Evolutionary conservation across 768 basidiomycete genomes (phyloP).

Genomic region (Grammothele lineata): DNA sequence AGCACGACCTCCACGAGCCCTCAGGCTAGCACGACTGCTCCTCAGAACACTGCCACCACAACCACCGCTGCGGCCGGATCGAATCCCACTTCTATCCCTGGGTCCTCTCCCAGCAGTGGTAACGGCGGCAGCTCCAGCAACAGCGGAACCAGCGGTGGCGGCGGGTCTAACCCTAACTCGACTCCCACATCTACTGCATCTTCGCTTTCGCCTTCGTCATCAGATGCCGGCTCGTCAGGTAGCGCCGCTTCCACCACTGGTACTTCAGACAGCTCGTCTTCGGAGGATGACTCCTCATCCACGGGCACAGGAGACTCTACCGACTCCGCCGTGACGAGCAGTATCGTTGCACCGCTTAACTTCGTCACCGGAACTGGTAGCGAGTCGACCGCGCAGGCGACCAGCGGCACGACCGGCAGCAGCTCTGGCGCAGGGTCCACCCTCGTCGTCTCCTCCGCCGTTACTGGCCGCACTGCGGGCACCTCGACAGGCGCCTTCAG

Average conservation of each 20-base stretch:
- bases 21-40: not conserved
- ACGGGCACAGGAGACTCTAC: not conserved
- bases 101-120: conserved; percentile 1
- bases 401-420: not conserved
- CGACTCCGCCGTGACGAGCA: not conserved
- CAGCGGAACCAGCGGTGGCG: not conserved
- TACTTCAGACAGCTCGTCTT: not conserved
- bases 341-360: not conserved
- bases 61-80: not conserved
- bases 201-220: not conserved
- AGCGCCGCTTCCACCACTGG: not conserved
- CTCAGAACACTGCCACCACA: not conserved
- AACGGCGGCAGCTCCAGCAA: conserved; percentile 6
- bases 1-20: not conserved
- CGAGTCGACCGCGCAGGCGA: not conserved
- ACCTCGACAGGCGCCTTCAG: not conserved
- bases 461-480: not conserved
- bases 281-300: not conserved
- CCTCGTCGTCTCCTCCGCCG: not conserved
- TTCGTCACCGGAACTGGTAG: not conserved
- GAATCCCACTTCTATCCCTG: conserved; percentile 1
- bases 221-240: not conserved
- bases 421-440: not conserved
- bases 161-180: not conserved
- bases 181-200: not conserved